Conservation (phyloP, 805 yeast species). For the Teunomyces cretensis region DNA sequence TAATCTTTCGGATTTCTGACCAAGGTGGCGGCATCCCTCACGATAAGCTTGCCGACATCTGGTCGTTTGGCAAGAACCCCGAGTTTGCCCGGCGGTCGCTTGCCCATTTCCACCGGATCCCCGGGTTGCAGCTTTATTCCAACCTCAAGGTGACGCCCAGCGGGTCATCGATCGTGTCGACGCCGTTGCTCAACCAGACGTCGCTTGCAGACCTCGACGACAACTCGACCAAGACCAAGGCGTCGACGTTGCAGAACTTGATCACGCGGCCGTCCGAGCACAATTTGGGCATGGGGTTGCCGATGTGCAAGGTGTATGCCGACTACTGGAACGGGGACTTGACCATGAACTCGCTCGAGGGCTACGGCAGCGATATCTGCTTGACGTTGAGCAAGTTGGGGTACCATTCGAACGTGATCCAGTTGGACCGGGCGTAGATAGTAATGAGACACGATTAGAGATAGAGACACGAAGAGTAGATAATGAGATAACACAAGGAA, state of each 20-base stretch:
- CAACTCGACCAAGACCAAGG: constrained; percentile 26
- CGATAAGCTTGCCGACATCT: constrained; percentile 59
- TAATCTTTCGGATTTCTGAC: constrained; percentile 79
- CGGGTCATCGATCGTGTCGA: constrained; percentile 34
- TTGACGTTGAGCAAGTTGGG: constrained; percentile 80
- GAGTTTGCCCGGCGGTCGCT: constrained; percentile 57
- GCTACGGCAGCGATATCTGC: constrained; percentile 89
- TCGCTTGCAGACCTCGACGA: constrained; percentile 35
- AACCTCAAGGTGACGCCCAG: constrained; percentile 40
- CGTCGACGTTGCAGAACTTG: constrained; percentile 61
- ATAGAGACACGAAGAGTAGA: not conserved
- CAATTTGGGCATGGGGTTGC: constrained; percentile 84
- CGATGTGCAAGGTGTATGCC: constrained; percentile 89
- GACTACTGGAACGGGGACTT: constrained; percentile 96
- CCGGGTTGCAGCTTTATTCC: constrained; percentile 55
- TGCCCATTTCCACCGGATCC: constrained; percentile 65
- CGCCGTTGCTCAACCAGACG: constrained; percentile 32
- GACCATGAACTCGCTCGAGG: constrained; percentile 79
- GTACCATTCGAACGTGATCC: constrained; percentile 57
- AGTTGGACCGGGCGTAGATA: constrained; percentile 67
- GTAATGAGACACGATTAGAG: not conserved
- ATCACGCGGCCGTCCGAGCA: constrained; percentile 71
- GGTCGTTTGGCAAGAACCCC: constrained; percentile 85
- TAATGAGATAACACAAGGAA: not conserved
- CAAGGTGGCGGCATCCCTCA: constrained; percentile 84